Evolutionary conservation across 352 stramenopile species (phyloP).

Genomic region (Paralagenidium karlingii): DNA sequence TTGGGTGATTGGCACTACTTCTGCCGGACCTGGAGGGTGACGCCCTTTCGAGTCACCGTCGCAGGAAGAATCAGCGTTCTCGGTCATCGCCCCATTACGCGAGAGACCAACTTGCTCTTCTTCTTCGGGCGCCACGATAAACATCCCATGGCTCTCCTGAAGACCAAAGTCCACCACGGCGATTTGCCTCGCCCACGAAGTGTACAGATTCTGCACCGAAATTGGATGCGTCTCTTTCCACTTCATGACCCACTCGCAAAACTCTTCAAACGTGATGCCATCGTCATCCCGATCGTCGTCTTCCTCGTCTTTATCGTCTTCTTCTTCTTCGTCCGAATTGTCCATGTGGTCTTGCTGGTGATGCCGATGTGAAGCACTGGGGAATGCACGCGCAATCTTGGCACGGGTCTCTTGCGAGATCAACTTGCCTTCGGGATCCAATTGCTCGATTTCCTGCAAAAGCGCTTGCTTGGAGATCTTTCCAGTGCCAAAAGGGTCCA

Average conservation of each 20-base stretch:
- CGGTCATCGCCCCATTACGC: too few relatives aligned
- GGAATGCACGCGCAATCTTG: slow-evolving; percentile 12
- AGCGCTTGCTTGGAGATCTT: slow-evolving; percentile 37
- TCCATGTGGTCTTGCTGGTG: slow-evolving; percentile 11
- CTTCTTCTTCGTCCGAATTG: background rate
- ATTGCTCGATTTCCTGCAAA: slow-evolving; percentile 43
- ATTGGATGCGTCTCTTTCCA: slow-evolving; percentile 61
- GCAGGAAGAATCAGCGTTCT: too few relatives aligned
- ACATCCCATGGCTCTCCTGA: slow-evolving; percentile 55
- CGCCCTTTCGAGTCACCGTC: too few relatives aligned
- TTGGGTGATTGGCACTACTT: too few relatives aligned
- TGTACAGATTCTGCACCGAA: slow-evolving; percentile 59
- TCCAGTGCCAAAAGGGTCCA: slow-evolving; percentile 21
- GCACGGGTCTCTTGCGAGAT: slow-evolving; percentile 30
- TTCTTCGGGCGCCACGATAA: slow-evolving; percentile 43
- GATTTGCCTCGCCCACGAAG: slow-evolving; percentile 60
- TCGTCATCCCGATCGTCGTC: too few relatives aligned
- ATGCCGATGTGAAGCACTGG: background rate
- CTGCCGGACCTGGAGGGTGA: too few relatives aligned
- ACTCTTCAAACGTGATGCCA: slow-evolving; percentile 58
- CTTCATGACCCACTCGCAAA: slow-evolving; percentile 67
- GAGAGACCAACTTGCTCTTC: too few relatives aligned
- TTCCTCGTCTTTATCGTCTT: slow-evolving; percentile 12
- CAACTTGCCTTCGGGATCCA: slow-evolving; percentile 34
- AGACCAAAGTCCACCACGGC: slow-evolving; percentile 57